A percentile compares a stretch with the other conserved stretches of the same genome.
Evolutionary conservation across 306 rosid species (phyloP).

Genomic region (Albizia julibrissin): DNA sequence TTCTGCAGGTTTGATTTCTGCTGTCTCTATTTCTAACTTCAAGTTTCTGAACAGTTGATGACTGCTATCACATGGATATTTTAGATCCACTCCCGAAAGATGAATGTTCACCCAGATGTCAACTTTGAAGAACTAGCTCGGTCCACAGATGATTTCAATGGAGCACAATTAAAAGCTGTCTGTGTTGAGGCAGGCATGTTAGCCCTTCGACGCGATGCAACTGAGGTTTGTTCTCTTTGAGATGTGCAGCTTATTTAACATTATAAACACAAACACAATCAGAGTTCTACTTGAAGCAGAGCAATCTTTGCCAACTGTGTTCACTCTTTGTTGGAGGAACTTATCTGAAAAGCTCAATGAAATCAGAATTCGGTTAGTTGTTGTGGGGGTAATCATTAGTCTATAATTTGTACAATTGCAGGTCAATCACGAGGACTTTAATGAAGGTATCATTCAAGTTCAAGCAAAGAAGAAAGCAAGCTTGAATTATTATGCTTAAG

Average conservation of each 20-base stretch:
- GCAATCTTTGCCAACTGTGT: neutral
- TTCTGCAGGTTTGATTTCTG: constrained; percentile 61
- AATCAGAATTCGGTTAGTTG: constrained; percentile 16
- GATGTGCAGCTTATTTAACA: constrained; percentile 10
- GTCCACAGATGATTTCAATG: constrained; percentile 84
- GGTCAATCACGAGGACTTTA: constrained; percentile 95
- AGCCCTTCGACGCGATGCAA: constrained; percentile 89
- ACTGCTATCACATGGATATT: constrained; percentile 15
- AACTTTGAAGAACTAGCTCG: constrained; percentile 86
- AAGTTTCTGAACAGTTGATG: constrained; percentile 3
- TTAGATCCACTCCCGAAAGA: constrained; percentile 83
- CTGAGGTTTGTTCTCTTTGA: constrained; percentile 56
- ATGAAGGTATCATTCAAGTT: constrained; percentile 93
- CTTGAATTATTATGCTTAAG: constrained; percentile 84
- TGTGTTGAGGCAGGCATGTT: constrained; percentile 95
- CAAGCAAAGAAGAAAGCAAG: constrained; percentile 96
- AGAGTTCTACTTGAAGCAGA: neutral
- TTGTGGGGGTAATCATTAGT: constrained; percentile 4
- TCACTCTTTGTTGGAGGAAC: neutral
- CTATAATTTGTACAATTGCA: constrained; percentile 29
- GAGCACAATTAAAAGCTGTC: constrained; percentile 91
- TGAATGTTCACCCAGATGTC: constrained; percentile 85
- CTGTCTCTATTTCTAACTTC: neutral
- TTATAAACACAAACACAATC: neutral
- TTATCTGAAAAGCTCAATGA: constrained; percentile 6